These are phyloP conservation scores for Termitomyces sp. DNA, from an alignment of 768 basidiomycete species.

Conservation along the genomic window DNA sequence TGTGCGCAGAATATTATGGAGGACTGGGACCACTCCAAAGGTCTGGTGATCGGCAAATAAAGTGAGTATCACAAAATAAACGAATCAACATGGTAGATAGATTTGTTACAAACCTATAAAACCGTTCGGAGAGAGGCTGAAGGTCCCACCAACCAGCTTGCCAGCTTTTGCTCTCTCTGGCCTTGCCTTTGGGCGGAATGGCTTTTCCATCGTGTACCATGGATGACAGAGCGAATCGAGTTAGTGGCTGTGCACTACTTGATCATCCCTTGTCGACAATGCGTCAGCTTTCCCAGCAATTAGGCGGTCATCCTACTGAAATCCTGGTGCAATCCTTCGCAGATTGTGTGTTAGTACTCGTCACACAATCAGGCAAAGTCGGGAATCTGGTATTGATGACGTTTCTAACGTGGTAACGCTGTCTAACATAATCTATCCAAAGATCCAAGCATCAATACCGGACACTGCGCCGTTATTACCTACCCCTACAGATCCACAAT, in stretches of 20 bases:
- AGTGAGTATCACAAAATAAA: neutral
- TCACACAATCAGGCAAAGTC: slow-evolving; percentile 89
- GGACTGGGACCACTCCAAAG: slow-evolving; percentile 64
- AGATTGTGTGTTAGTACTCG: slow-evolving; percentile 78
- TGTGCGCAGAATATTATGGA: slow-evolving; percentile 69
- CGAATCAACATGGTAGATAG: neutral
- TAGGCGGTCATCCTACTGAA: slow-evolving; percentile 62
- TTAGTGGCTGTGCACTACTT: slow-evolving; percentile 10
- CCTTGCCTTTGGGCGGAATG: slow-evolving; percentile 47
- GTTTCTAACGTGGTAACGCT: neutral
- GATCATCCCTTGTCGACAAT: slow-evolving; percentile 24
- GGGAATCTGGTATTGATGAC: slow-evolving; percentile 63
- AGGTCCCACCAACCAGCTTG: slow-evolving; percentile 73
- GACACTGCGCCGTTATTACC: slow-evolving; percentile 48
- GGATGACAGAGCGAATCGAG: neutral
- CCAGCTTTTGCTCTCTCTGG: slow-evolving; percentile 47
- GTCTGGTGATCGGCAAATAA: slow-evolving; percentile 32
- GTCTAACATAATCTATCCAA: slow-evolving; percentile 5
- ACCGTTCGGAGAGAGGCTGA: slow-evolving; percentile 51
- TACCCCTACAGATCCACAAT: slow-evolving; percentile 26
- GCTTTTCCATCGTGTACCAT: slow-evolving; percentile 17
- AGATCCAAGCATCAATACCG: slow-evolving; percentile 83
- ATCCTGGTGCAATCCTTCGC: slow-evolving; percentile 72
- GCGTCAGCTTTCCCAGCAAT: slow-evolving; percentile 42
- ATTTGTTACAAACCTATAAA: slow-evolving; percentile 37